phyloP scores from a whole-genome alignment of 1,284 basidiomycete species.

The Paramarasmius palmivorus region DNA sequence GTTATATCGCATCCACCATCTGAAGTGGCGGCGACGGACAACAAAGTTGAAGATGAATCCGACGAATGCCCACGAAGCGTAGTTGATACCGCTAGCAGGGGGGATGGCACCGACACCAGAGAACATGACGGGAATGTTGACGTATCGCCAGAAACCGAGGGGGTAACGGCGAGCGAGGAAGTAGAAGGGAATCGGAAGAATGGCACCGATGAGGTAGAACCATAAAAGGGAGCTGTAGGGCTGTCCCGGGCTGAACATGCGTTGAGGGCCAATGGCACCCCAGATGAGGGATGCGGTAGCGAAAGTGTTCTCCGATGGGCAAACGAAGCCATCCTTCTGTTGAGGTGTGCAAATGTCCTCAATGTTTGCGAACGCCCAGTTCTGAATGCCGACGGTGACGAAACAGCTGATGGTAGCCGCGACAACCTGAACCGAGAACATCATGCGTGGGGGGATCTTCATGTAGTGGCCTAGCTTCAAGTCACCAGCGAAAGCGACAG shows the following conservation, averaged over 20 bases:
- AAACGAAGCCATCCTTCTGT: conserved; percentile 65
- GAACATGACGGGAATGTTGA: conserved; percentile 82
- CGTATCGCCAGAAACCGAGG: conserved; percentile 72
- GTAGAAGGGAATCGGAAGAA: conserved; percentile 81
- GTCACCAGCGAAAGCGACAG: conserved; percentile 60
- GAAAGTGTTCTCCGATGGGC: conserved; percentile 66
- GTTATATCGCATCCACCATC: conserved; percentile 91
- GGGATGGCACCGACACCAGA: conserved; percentile 67
- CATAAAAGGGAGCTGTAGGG: conserved; percentile 60
- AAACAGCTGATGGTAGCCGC: conserved; percentile 63
- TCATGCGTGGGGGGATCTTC: conserved; percentile 79
- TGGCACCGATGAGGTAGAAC: conserved; percentile 77
- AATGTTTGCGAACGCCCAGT: conserved; percentile 76
- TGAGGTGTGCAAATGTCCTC: conserved; percentile 66
- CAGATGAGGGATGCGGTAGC: conserved; percentile 75
- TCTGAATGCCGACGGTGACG: conserved; percentile 62
- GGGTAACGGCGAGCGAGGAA: conserved; percentile 78
- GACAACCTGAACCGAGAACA: conserved; percentile 73
- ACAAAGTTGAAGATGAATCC: conserved; percentile 84
- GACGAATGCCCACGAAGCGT: conserved; percentile 67
- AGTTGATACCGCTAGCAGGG: conserved; percentile 79
- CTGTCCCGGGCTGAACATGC: conserved; percentile 66
- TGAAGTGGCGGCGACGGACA: conserved; percentile 76
- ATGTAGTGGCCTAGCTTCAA: conserved; percentile 85
- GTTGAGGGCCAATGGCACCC: conserved; percentile 77